These are phyloP conservation scores for Penicillium brasilianum DNA, from an alignment of 2,329 filamentous ascomycete species.

Conservation along the genomic window DNA sequence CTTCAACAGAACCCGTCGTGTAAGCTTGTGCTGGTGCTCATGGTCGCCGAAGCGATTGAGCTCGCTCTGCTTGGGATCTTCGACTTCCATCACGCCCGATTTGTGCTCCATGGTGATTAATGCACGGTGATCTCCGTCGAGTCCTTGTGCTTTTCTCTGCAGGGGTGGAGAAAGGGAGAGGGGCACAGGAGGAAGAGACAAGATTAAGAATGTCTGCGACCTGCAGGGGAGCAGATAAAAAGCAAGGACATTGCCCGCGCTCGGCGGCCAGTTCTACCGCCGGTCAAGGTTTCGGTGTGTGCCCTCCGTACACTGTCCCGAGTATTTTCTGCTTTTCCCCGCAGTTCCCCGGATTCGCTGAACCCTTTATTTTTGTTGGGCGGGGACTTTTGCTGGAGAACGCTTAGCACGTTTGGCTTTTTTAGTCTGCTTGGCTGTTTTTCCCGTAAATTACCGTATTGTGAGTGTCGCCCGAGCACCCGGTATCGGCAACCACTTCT, in stretches of 20 bases:
- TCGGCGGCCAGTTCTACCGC: conserved; percentile 18
- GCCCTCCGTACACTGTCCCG: no score
- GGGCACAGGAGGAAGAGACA: neutral
- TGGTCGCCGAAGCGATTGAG: conserved; percentile 23
- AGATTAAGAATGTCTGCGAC: neutral
- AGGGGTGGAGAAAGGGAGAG: neutral
- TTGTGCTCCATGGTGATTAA: conserved; percentile 30
- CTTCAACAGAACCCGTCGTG: conserved; percentile 57
- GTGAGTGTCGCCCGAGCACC: neutral
- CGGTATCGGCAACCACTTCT: conserved; percentile 15
- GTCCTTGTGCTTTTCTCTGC: neutral
- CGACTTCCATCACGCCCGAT: conserved; percentile 26
- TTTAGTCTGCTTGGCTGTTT: neutral
- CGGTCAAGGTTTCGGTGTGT: neutral
- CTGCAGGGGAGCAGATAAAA: conserved; percentile 2
- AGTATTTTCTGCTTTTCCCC: conserved; percentile 9
- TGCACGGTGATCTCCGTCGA: neutral
- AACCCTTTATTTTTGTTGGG: neutral
- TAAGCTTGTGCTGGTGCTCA: conserved; percentile 38
- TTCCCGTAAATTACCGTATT: neutral
- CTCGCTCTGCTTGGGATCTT: conserved; percentile 27
- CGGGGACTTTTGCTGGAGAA: neutral
- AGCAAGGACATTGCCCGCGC: neutral
- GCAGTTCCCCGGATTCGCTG: conserved; percentile 14
- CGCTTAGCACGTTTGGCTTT: neutral